These are phyloP conservation scores for Trametes sp. DNA, from an alignment of 1,284 basidiomycete genomes.

Conservation along the genomic window DNA sequence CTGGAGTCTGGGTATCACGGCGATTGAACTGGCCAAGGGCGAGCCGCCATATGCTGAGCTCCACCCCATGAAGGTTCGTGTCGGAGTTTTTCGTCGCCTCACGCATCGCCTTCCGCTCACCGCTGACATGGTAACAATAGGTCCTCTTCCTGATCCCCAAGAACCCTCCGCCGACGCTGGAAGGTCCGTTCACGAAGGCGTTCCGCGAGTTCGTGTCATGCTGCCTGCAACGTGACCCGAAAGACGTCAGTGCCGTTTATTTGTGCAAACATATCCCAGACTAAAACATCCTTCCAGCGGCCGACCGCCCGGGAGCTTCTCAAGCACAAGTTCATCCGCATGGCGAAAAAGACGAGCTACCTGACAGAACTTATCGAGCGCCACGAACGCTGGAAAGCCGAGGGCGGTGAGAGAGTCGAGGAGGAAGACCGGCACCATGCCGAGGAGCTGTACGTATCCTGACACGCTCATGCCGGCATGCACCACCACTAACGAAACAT, in stretches of 20 bases:
- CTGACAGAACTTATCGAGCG: constrained; percentile 96
- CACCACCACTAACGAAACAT: not conserved
- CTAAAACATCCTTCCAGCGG: constrained; percentile 58
- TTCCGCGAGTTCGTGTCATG: constrained; percentile 95
- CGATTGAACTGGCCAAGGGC: constrained; percentile 96
- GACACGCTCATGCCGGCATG: not conserved
- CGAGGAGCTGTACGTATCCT: constrained; percentile 63
- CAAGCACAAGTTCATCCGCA: constrained; percentile 95
- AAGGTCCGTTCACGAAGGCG: constrained; percentile 87
- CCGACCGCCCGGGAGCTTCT: constrained; percentile 94
- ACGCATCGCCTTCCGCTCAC: not conserved
- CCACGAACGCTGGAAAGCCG: constrained; percentile 93
- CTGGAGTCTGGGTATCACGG: constrained; percentile 96
- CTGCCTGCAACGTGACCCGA: constrained; percentile 94
- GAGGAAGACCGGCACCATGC: constrained; percentile 71
- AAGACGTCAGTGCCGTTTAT: constrained; percentile 65
- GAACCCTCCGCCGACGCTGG: constrained; percentile 92
- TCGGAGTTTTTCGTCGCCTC: not conserved
- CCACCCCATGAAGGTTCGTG: constrained; percentile 94
- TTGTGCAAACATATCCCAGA: constrained; percentile 9
- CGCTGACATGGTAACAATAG: constrained; percentile 46
- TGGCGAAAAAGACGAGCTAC: constrained; percentile 94
- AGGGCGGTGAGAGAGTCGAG: constrained; percentile 80
- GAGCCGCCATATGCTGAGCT: constrained; percentile 98
- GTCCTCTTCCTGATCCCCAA: constrained; percentile 98